A percentile compares a stretch with the other conserved stretches of the same genome.
Conservation (phyloP, 208 protist species). For the Wallacemonas sp. region DNA sequence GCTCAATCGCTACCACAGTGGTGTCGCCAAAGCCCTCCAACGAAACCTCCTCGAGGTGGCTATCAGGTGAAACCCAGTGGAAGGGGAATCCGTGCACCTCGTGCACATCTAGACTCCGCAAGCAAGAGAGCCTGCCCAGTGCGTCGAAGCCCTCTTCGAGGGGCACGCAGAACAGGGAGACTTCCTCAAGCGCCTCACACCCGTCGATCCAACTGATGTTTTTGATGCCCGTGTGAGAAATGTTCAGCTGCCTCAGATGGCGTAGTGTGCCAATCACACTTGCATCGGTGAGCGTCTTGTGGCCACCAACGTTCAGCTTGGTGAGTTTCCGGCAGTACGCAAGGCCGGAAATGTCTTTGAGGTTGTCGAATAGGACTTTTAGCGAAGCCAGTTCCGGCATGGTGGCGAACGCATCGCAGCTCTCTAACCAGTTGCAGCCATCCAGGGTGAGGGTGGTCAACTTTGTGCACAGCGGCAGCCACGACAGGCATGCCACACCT, state of each 20-base stretch:
- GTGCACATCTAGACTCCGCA: neutral
- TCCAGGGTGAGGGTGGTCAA: neutral
- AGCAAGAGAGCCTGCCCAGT: neutral
- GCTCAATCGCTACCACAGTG: neutral
- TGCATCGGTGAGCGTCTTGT: neutral
- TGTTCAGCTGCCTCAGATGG: neutral
- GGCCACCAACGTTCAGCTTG: neutral
- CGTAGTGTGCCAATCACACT: neutral
- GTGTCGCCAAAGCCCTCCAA: neutral
- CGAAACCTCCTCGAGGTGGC: conserved; percentile 2
- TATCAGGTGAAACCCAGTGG: neutral
- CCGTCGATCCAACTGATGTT: conserved; percentile 6
- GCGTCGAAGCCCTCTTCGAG: neutral
- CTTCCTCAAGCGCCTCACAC: neutral
- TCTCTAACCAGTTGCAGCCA: conserved; percentile 5
- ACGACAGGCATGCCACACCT: neutral
- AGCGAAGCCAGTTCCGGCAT: neutral
- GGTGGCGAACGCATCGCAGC: neutral
- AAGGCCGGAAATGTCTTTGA: neutral
- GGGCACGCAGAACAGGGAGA: neutral
- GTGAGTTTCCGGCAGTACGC: neutral
- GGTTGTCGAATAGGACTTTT: neutral
- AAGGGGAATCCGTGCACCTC: neutral
- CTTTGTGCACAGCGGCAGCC: neutral
- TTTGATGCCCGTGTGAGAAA: conserved; percentile 1